phyloP scores from a whole-genome alignment of 305 asterid genomes.

The Fraxinus albicans region DNA sequence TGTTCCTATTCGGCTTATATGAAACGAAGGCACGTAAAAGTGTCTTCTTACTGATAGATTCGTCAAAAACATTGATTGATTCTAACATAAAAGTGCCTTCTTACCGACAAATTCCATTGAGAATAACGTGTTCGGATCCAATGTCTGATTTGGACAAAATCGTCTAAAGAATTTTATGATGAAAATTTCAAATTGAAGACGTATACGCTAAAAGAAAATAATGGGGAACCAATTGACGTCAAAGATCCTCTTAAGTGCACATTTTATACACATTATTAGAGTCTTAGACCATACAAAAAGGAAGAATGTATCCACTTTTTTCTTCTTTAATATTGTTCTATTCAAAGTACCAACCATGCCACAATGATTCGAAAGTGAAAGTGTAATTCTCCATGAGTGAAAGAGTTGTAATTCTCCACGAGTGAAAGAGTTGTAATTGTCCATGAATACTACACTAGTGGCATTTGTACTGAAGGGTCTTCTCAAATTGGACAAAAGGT shows the following conservation, averaged over 20 bases:
- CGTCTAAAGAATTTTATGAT: background rate
- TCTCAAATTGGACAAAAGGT: slow-evolving; percentile 26
- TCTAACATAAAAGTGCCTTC: background rate
- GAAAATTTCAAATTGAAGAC: background rate
- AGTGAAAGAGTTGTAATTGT: no score
- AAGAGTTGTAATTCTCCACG: background rate
- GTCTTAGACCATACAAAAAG: background rate
- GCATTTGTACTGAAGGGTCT: background rate
- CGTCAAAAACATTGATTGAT: background rate
- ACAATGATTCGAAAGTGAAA: background rate
- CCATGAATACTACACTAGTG: background rate
- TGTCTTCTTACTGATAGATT: no score
- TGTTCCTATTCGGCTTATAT: background rate
- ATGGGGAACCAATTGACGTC: background rate
- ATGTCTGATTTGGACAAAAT: background rate
- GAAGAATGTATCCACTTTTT: background rate
- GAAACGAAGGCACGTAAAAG: background rate
- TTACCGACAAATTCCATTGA: background rate
- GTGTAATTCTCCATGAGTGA: background rate
- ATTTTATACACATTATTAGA: background rate
- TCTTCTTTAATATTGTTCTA: background rate
- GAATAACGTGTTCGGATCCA: background rate
- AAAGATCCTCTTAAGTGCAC: background rate
- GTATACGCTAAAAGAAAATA: background rate
- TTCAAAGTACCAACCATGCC: background rate